These are phyloP conservation scores for Pezicula carpinea DNA, from an alignment of 2,329 filamentous ascomycete species.

Conservation along the genomic window DNA sequence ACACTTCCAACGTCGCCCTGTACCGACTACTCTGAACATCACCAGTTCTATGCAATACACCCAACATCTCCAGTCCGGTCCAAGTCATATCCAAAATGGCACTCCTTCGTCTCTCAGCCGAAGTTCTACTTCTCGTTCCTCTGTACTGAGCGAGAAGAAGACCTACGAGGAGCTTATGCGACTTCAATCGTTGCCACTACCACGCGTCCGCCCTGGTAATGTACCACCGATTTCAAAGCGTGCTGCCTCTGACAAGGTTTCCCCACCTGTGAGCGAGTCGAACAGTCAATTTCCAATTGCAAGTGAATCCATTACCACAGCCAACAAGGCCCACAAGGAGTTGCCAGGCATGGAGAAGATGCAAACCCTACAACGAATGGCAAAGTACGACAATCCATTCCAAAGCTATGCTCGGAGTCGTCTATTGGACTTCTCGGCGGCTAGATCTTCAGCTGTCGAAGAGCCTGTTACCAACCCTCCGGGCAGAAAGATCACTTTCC, in stretches of 20 bases:
- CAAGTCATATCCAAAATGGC: background rate
- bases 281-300: constrained; percentile 2
- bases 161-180: background rate
- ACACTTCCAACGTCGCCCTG: constrained; percentile 14
- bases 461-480: background rate
- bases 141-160: no score
- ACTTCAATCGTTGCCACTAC: background rate
- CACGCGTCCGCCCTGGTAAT: background rate
- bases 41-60: constrained; percentile 26
- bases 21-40: constrained; percentile 21
- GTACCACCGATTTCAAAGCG: background rate
- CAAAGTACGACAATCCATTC: constrained; percentile 26
- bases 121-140: no score
- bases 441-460: constrained; percentile 6
- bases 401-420: constrained; percentile 18
- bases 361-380: constrained; percentile 27
- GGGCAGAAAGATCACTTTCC: background rate
- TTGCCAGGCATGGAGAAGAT: constrained; percentile 25
- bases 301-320: background rate
- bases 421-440: constrained; percentile 21
- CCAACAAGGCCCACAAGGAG: constrained; percentile 1
- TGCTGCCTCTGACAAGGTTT: background rate
- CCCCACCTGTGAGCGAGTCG: background rate
- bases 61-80: constrained; percentile 21
- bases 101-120: no score